Conservation (phyloP, 805 yeast genomes). For the Blastobotrys terrestris region DNA sequence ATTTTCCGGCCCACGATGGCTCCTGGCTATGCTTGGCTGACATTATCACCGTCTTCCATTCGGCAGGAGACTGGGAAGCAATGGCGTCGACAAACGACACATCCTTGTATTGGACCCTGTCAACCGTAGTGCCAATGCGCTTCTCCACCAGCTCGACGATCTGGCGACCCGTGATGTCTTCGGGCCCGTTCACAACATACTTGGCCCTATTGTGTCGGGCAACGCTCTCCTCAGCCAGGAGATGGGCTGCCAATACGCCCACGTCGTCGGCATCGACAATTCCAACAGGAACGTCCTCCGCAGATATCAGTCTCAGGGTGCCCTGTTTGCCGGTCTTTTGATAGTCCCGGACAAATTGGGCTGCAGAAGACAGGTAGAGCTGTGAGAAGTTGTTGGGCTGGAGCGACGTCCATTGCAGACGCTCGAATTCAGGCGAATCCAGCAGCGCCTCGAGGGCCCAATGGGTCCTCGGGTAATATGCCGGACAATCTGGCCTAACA, state of each 20-base stretch:
- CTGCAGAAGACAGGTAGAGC: neutral
- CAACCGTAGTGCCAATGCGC: neutral
- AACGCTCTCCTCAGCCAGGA: neutral
- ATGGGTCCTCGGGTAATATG: neutral
- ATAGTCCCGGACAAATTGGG: neutral
- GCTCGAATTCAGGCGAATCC: neutral
- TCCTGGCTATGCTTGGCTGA: neutral
- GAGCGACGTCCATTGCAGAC: constrained; percentile 1
- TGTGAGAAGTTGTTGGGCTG: neutral
- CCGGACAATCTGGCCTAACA: neutral
- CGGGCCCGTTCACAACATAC: neutral
- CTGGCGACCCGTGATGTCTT: neutral
- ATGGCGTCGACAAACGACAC: neutral
- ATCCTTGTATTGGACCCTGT: neutral
- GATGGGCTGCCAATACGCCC: neutral
- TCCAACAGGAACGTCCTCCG: neutral
- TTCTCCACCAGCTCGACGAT: neutral
- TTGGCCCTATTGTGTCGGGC: neutral
- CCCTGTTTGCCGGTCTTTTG: neutral
- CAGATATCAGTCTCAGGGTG: neutral
- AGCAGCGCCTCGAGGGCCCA: constrained; percentile 1
- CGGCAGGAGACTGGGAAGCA: neutral
- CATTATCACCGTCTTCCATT: neutral
- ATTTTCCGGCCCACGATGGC: neutral
- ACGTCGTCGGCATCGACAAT: neutral